Conservation (phyloP, 176 grass and related monocot genomes). For the Carex pumila region DNA sequence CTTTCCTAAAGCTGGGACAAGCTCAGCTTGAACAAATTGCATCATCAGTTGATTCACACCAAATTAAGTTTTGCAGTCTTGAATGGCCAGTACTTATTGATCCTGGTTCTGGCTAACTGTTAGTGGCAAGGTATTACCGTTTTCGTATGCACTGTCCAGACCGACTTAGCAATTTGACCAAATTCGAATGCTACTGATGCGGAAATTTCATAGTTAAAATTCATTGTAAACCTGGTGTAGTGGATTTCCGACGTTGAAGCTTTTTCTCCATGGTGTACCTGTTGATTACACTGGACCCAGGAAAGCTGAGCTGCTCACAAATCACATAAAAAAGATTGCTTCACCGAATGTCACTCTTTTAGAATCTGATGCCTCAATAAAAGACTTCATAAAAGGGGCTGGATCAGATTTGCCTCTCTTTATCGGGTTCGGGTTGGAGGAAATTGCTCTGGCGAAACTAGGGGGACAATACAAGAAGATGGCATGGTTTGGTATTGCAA, state of each 20-base stretch:
- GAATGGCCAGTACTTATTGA: not conserved
- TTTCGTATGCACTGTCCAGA: too few relatives aligned
- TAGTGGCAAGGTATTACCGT: not conserved
- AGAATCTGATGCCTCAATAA: slow-evolving; percentile 45
- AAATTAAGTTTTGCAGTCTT: not conserved
- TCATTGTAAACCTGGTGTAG: slow-evolving; percentile 30
- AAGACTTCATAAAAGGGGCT: slow-evolving; percentile 51
- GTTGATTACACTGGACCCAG: slow-evolving; percentile 72
- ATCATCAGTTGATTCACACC: not conserved
- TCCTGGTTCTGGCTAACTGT: not conserved
- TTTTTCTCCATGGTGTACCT: slow-evolving; percentile 73
- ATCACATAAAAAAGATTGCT: slow-evolving; percentile 69
- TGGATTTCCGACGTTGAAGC: slow-evolving; percentile 79
- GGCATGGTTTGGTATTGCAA: slow-evolving; percentile 76
- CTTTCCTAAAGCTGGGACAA: not conserved
- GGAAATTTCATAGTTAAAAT: not conserved
- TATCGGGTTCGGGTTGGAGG: slow-evolving; percentile 72
- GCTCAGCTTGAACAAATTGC: not conserved
- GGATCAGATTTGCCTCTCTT: slow-evolving; percentile 58
- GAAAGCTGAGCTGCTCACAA: slow-evolving; percentile 61
- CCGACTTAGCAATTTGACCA: too few relatives aligned
- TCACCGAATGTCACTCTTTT: slow-evolving; percentile 62
- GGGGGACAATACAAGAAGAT: slow-evolving; percentile 72
- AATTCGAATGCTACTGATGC: not conserved
- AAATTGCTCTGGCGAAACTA: slow-evolving; percentile 38